Base-by-base conservation (phyloP, 306 rosid species). In the Cicer yamashitae region DNA sequence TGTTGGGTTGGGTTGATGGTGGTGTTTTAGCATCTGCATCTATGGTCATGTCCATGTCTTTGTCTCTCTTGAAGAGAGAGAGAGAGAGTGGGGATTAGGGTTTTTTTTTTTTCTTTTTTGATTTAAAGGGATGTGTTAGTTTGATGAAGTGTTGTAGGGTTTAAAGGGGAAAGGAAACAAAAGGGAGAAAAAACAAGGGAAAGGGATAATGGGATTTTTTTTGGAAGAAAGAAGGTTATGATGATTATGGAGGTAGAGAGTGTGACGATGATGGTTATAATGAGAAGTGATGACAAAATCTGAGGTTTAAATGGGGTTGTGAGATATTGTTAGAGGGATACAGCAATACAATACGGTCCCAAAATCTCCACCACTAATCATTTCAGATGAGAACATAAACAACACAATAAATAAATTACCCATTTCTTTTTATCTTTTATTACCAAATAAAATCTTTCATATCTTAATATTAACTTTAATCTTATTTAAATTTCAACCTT, bases 31-130 rank as follows among this genome's bases (percentile, higher is more conserved):
- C 57, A 14, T 87, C 87, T 12, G 73, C 64, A 14, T 87, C 87
- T 14, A 74, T 70, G 83, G 83, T 73, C 56, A 77, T 76, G 75
- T 91, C 90, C 92, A 91, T 91, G 72, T 70, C 76, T 64, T 64
- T 64, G 10, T 87, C 72, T 67, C 79, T 74, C 58, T 47, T 30
- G 7, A 14, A 12, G 62, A 5, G 25, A n/a, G 38, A n/a, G 60
- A 34, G 12, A 20, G 12, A 17, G 1, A 20, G 10, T n/a, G 61
- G 52, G 43, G 71, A 73, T 86, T 84, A 88, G 89, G 89, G 94
- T 77, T 82, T 60, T 50, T 5, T 51, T 80, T 79, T 82, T 65
- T 44, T 25, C 34, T 30, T 74, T 81, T 70, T 51, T 6, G 75
- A 44, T 10, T 63, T 79, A 20, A 54, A 70, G 78, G 45, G n/a